phyloP scores from a whole-genome alignment of 768 basidiomycete genomes.

The Collybia sp. region DNA sequence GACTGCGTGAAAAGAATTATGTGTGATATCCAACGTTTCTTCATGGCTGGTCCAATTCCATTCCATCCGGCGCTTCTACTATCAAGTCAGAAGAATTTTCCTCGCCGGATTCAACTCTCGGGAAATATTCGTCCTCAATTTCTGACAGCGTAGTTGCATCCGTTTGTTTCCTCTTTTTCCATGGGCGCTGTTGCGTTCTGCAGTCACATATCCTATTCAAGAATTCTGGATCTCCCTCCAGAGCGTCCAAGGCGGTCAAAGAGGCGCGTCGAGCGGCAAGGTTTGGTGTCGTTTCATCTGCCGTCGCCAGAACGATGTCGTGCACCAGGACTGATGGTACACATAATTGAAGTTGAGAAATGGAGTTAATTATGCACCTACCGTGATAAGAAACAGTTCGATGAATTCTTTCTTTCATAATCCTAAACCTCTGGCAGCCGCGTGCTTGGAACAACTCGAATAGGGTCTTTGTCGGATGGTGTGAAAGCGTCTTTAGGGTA shows the following conservation, averaged over 20 bases:
- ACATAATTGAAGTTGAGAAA: conserved; percentile 2
- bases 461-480: conserved; percentile 73
- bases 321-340: conserved; percentile 58
- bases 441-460: conserved; percentile 70
- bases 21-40: not conserved
- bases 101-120: no score
- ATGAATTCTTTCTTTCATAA: conserved; percentile 45
- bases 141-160: conserved; percentile 20
- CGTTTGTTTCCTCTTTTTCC: conserved; percentile 23
- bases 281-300: conserved; percentile 42
- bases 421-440: conserved; percentile 63
- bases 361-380: conserved; percentile 20
- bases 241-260: conserved; percentile 59
- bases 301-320: conserved; percentile 55
- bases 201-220: conserved; percentile 68
- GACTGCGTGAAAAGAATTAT: no score
- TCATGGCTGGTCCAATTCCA: conserved; percentile 5
- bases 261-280: conserved; percentile 61
- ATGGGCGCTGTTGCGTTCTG: conserved; percentile 34
- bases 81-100: no score
- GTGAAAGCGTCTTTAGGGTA: conserved; percentile 64
- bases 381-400: conserved; percentile 45
- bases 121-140: conserved; percentile 15
- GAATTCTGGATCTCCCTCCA: conserved; percentile 62
- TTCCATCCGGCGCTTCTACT: no score